phyloP scores from a whole-genome alignment of 2,329 filamentous ascomycete species.

The Penicillium sp. region DNA sequence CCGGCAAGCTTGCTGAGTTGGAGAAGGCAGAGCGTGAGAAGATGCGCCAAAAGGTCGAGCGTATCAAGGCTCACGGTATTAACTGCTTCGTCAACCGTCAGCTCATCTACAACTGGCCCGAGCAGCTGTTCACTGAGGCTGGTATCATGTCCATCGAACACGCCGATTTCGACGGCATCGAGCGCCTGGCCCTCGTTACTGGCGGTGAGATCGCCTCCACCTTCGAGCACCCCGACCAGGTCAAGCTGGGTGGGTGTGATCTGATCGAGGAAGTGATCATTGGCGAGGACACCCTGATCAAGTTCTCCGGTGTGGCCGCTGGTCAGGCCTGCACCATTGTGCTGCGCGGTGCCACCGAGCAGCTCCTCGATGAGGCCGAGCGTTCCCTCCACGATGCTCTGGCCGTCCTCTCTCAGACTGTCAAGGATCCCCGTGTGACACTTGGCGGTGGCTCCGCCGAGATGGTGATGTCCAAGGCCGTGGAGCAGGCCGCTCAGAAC shows the following conservation, averaged over 20 bases:
- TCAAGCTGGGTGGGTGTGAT: conserved; percentile 92
- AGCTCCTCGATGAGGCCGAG: conserved; percentile 93
- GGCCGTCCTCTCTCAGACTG: conserved; percentile 90
- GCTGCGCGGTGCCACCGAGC: conserved; percentile 87
- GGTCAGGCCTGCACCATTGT: conserved; percentile 95
- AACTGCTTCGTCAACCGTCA: conserved; percentile 99
- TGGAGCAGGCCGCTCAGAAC: conserved; percentile 84
- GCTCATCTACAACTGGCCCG: conserved; percentile 99
- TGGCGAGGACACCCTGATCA: conserved; percentile 92
- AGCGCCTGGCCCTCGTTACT: conserved; percentile 86
- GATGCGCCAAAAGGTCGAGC: conserved; percentile 99
- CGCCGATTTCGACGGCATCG: conserved; percentile 96
- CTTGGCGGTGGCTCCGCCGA: conserved; percentile 92
- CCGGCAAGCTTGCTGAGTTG: conserved; percentile 91
- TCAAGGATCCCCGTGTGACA: conserved; percentile 86
- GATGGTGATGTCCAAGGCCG: conserved; percentile 98
- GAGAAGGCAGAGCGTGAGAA: conserved; percentile 98
- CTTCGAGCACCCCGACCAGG: conserved; percentile 94
- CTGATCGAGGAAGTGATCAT: conserved; percentile 97
- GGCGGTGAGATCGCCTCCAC: conserved; percentile 96
- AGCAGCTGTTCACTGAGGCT: conserved; percentile 94
- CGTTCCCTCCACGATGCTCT: conserved; percentile 91
- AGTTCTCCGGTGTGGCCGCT: conserved; percentile 90
- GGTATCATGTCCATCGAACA: conserved; percentile 98
- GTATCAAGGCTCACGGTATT: conserved; percentile 96